phyloP scores from a whole-genome alignment of 2,329 filamentous ascomycete species.

The Lecanoromycetidae sp. region DNA sequence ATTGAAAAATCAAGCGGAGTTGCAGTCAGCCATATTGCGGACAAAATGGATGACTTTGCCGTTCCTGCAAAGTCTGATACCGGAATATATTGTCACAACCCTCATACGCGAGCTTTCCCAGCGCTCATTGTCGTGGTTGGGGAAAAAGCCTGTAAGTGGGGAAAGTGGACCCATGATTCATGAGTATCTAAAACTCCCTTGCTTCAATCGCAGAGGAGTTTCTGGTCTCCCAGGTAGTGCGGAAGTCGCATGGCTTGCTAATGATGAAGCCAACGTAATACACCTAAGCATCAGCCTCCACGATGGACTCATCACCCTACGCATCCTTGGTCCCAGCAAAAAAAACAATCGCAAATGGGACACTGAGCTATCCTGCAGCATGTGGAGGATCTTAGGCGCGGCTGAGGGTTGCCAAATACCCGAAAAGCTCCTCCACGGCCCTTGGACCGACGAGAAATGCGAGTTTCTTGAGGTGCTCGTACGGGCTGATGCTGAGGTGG shows the following conservation, averaged over 20 bases:
- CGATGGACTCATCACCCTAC: not conserved
- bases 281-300: not conserved
- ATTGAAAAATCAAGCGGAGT: not conserved
- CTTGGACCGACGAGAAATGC: slow-evolving; percentile 15
- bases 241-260: not conserved
- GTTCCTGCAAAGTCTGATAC: not conserved
- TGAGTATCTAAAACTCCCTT: not conserved
- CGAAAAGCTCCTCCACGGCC: slow-evolving; percentile 14
- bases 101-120: not conserved
- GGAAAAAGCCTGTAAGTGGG: not conserved
- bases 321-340: not conserved
- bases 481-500: slow-evolving; percentile 7
- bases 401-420: slow-evolving; percentile 11
- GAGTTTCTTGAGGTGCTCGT: slow-evolving; percentile 9
- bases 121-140: slow-evolving; percentile 1
- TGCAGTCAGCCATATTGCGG: slow-evolving; percentile 4
- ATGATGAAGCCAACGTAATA: not conserved
- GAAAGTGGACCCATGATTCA: slow-evolving; percentile 2
- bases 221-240: not conserved
- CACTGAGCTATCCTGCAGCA: not conserved
- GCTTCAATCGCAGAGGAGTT: not conserved
- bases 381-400: slow-evolving; percentile 1
- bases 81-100: slow-evolving; percentile 1
- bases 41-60: slow-evolving; percentile 11
- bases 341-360: no score